Conservation (phyloP, 1,284 basidiomycete species). For the Exobasidium cylindrosporum region DNA sequence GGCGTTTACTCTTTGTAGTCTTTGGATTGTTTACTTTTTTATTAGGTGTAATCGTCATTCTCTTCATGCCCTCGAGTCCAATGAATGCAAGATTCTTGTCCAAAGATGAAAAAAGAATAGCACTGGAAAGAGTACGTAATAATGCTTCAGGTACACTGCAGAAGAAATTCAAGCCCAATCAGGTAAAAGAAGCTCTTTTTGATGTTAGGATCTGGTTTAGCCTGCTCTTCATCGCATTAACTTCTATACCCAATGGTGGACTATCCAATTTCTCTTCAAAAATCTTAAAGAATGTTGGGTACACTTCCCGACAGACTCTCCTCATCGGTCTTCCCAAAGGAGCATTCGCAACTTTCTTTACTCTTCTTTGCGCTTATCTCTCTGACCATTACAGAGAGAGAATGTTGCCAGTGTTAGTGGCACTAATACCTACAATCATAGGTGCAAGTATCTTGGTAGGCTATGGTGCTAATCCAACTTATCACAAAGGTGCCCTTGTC, state of each 20-base stretch:
- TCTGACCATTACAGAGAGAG: conserved; percentile 46
- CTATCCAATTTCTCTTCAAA: conserved; percentile 17
- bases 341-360: conserved; percentile 60
- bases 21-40: conserved; percentile 66
- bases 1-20: conserved; percentile 66
- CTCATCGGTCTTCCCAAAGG: conserved; percentile 67
- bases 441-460: conserved; percentile 65
- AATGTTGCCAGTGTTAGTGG: conserved; percentile 66
- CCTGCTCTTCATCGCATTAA: background rate
- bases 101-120: conserved; percentile 65
- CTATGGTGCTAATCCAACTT: conserved; percentile 39
- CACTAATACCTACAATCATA: conserved; percentile 65
- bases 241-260: conserved; percentile 18
- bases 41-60: conserved; percentile 63
- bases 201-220: conserved; percentile 7
- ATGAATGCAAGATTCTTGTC: conserved; percentile 64
- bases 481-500: conserved; percentile 54
- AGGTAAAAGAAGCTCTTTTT: conserved; percentile 8
- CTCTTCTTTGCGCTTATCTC: conserved; percentile 62
- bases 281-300: conserved; percentile 61
- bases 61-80: conserved; percentile 68
- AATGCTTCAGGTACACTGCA: conserved; percentile 68
- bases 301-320: conserved; percentile 65
- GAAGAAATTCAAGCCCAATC: conserved; percentile 61
- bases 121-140: conserved; percentile 67